Conservation (phyloP, 2,329 filamentous ascomycete genomes). For the Penicillium glabrum region DNA sequence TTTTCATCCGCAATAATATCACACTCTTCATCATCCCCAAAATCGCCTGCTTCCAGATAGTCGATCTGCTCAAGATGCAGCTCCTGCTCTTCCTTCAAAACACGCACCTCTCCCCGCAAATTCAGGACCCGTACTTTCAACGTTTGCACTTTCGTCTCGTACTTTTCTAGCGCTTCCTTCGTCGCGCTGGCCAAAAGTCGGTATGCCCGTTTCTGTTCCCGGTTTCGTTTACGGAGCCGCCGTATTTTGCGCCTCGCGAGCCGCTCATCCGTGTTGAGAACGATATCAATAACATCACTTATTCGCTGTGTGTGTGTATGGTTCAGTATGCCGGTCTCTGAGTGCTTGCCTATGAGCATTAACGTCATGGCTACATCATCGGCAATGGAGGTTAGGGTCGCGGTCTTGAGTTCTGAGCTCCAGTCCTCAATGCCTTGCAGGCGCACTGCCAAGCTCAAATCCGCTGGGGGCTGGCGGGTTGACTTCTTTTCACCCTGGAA, state of each 20-base stretch:
- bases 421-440: conserved; percentile 23
- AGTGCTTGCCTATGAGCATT: conserved; percentile 27
- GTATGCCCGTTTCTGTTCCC: conserved; percentile 21
- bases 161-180: conserved; percentile 13
- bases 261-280: conserved; percentile 21
- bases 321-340: conserved; percentile 24
- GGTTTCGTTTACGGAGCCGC: conserved; percentile 19
- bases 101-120: background rate
- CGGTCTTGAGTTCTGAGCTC: conserved; percentile 18
- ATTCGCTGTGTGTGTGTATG: conserved; percentile 24
- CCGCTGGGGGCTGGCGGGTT: background rate
- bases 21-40: background rate
- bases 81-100: background rate
- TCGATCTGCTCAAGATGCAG: background rate
- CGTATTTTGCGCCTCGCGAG: conserved; percentile 21
- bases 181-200: conserved; percentile 14
- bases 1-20: background rate
- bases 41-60: background rate
- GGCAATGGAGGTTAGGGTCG: conserved; percentile 27
- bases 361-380: conserved; percentile 32
- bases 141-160: conserved; percentile 10
- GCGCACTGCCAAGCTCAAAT: conserved; percentile 11
- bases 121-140: background rate
- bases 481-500: background rate
- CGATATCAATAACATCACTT: conserved; percentile 26